Conservation (phyloP, 768 basidiomycete genomes). For the Lactarius hengduanensis region DNA sequence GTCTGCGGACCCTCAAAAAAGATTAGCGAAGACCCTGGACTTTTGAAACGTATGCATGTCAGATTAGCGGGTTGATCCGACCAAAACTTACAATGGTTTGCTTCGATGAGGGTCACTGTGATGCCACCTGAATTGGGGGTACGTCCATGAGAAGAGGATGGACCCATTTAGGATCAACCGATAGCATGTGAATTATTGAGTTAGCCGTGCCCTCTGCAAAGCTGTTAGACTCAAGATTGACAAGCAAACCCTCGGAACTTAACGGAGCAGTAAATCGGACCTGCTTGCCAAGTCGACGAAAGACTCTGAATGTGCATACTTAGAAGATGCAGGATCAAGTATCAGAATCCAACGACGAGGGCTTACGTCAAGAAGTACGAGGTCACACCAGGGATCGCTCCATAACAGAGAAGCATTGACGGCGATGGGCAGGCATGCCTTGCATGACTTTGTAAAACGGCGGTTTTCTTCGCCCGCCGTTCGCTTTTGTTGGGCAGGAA, state of each 20-base stretch:
- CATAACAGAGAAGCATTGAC: conserved; percentile 96
- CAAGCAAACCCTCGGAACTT: conserved; percentile 15
- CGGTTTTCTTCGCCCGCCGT: conserved; percentile 62
- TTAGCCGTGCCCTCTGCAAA: conserved; percentile 75
- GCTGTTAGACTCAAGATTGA: not conserved
- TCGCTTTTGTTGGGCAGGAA: conserved; percentile 47
- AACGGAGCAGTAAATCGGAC: conserved; percentile 95
- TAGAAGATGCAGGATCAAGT: conserved; percentile 34
- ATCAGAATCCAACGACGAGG: not conserved
- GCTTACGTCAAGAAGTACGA: conserved; percentile 89
- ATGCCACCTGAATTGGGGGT: conserved; percentile 81
- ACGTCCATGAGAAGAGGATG: conserved; percentile 80
- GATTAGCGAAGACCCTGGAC: conserved; percentile 92
- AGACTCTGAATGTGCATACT: conserved; percentile 96
- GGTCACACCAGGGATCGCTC: conserved; percentile 81
- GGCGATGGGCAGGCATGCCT: conserved; percentile 99
- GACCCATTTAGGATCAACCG: conserved; percentile 87
- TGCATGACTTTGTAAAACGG: conserved; percentile 96
- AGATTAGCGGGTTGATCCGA: not conserved
- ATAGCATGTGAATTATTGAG: conserved; percentile 86
- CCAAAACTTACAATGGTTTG: conserved; percentile 78
- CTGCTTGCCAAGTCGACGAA: conserved; percentile 81
- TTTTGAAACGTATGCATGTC: conserved; percentile 24
- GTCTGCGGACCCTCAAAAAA: conserved; percentile 94
- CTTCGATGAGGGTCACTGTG: conserved; percentile 90